Evolutionary conservation across 139 green algal genomes (phyloP).

Genomic region (Ettlia oleoabundans): DNA sequence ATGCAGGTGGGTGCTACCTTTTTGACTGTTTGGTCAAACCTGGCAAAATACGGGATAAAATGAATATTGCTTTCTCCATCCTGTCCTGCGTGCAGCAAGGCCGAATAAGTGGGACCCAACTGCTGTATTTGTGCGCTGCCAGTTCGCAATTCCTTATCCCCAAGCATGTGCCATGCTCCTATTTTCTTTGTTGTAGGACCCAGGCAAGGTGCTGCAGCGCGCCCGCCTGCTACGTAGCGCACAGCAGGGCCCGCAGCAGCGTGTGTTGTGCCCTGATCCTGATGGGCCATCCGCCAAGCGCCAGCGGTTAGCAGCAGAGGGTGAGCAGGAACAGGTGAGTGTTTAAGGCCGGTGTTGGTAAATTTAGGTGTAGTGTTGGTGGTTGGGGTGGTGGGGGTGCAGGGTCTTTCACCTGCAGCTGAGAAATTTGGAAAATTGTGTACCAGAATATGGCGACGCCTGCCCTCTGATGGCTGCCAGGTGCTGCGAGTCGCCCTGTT

Average conservation of each 20-base stretch:
- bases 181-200: conserved; percentile 31
- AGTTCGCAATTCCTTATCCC: neutral
- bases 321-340: neutral
- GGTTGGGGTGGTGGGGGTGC: neutral
- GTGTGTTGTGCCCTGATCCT: conserved; percentile 14
- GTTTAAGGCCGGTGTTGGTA: neutral
- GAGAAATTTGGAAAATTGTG: conserved; percentile 50
- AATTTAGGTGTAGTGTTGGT: neutral
- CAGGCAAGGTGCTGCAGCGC: conserved; percentile 55
- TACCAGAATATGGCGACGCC: neutral
- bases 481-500: neutral
- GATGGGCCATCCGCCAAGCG: conserved; percentile 15
- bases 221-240: conserved; percentile 47
- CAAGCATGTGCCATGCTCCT: neutral
- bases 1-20: conserved; percentile 23
- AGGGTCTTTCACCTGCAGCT: conserved; percentile 41
- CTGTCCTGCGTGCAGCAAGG: too few species aligned
- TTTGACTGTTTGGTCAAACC: neutral
- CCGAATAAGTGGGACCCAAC: too few species aligned
- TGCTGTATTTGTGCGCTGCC: too few species aligned
- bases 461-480: too few species aligned
- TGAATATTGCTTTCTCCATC: too few species aligned
- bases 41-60: too few species aligned
- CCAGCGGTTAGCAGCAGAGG: neutral
- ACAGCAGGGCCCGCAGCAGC: conserved; percentile 3